A percentile compares a stretch with the other conserved stretches of the same genome.
Conservation (phyloP, 2,329 filamentous ascomycete species). For the Botrytis squamosa region DNA sequence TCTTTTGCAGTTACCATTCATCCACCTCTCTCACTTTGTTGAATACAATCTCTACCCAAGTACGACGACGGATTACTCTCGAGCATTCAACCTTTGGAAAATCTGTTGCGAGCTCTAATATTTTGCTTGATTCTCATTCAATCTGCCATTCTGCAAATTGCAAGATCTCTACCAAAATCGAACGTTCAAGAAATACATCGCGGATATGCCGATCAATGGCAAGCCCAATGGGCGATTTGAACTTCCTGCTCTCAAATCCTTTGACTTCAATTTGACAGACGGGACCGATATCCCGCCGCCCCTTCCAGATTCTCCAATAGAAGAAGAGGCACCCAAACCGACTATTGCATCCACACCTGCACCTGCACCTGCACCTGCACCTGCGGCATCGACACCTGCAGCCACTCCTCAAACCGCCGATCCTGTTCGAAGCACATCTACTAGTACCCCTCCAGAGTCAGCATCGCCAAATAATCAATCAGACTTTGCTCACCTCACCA, state of each 20-base stretch:
- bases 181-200: neutral
- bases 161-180: neutral
- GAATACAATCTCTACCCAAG: neutral
- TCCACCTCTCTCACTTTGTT: neutral
- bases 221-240: constrained; percentile 38
- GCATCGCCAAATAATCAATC: constrained; percentile 12
- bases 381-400: constrained; percentile 8
- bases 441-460: constrained; percentile 6
- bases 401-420: neutral
- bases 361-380: constrained; percentile 18
- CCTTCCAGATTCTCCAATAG: constrained; percentile 38
- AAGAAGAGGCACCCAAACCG: constrained; percentile 30
- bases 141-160: neutral
- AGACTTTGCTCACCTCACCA: neutral
- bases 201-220: constrained; percentile 33
- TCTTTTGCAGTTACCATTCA: neutral
- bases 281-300: constrained; percentile 41
- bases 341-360: constrained; percentile 20
- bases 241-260: constrained; percentile 37
- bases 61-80: neutral
- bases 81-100: neutral
- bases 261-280: constrained; percentile 39
- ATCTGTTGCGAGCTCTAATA: neutral
- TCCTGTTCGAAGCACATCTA: neutral
- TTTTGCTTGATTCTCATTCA: neutral